These are phyloP conservation scores for Talaromyces ruber DNA, from an alignment of 495 filamentous ascomycete genomes.

Conservation along the genomic window DNA sequence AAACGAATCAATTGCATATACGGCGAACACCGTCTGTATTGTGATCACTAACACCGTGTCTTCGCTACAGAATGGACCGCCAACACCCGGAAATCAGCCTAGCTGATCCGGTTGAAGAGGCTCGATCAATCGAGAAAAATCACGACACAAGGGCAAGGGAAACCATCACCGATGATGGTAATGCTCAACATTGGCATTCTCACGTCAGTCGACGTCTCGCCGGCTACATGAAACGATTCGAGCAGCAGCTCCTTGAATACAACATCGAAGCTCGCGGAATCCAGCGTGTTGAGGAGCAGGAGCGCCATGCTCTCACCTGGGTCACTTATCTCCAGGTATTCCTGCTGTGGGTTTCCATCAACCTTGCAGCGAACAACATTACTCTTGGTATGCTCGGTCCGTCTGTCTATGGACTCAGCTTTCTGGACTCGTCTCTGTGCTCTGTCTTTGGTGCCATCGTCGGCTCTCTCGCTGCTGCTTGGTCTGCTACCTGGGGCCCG, in stretches of 20 bases:
- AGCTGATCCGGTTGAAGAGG: neutral
- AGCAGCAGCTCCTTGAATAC: constrained; percentile 38
- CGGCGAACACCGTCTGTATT: neutral
- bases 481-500: constrained; percentile 68
- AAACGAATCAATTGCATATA: neutral
- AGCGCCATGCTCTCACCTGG: constrained; percentile 50
- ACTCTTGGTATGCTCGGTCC: constrained; percentile 67
- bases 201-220: constrained; percentile 22
- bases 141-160: neutral
- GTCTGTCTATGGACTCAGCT: constrained; percentile 58
- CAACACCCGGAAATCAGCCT: constrained; percentile 2
- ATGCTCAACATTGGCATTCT: constrained; percentile 7
- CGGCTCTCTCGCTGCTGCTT: constrained; percentile 53
- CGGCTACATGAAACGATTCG: constrained; percentile 25
- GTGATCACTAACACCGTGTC: neutral
- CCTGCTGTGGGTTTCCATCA: constrained; percentile 67
- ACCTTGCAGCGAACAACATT: constrained; percentile 69
- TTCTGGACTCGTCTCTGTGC: constrained; percentile 56
- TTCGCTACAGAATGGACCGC: constrained; percentile 24
- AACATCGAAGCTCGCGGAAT: constrained; percentile 69
- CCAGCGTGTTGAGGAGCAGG: constrained; percentile 54
- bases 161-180: constrained; percentile 8
- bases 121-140: constrained; percentile 6
- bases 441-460: constrained; percentile 54
- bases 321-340: constrained; percentile 53